Evolutionary conservation across 2,329 filamentous ascomycete genomes (phyloP), one percentile per base, ranked within the genome.

Genomic region (Cercospora citrullina): DNA sequence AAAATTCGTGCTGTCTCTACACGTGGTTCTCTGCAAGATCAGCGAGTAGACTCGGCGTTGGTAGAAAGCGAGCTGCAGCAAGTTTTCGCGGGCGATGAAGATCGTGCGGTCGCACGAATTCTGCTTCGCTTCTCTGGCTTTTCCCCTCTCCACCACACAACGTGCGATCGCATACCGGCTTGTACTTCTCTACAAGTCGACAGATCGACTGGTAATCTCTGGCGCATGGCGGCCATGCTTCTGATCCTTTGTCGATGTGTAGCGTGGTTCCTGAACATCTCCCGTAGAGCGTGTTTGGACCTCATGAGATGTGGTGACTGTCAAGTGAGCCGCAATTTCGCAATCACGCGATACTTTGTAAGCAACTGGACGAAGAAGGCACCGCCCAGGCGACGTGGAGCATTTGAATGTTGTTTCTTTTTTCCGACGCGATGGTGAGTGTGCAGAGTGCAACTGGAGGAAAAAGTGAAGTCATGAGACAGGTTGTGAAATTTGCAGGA

Each of bases 171-270:
- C 28, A 33, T 33, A 58, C 16, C 3, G 10, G 48, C 48, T 26
- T 21, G 48, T 51, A 53, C 48, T 28, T 28, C 48, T 53, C 21
- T 53, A 53, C 23, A 53, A 53, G 21, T 53, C 21, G 9, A 58
- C 28, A 30, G 55, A 58, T 58, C 55, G 28, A 4, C 26, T 58
- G 26, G 2, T 0, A 58, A 58, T n/a, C 55, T 23, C 0, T 23
- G 18, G 55, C 55, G 18, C 55, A 58, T 58, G 28, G 55, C 55
- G 18, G 55, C 55, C 28, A 58, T 58, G 55, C 55, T 30, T 58
- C 28, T 33, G 18, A 58, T 31, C 28, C 53, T 57, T 57, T 57
- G 23, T 42, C 53, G 53, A 48, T 48, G 45, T 48, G 9, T 48
- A 21, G 48, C 48, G 48, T 53, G 21, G 48, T 53, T 53, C 18